Conservation (phyloP, 495 filamentous ascomycete genomes). For the Tetracladium marchalianum region DNA sequence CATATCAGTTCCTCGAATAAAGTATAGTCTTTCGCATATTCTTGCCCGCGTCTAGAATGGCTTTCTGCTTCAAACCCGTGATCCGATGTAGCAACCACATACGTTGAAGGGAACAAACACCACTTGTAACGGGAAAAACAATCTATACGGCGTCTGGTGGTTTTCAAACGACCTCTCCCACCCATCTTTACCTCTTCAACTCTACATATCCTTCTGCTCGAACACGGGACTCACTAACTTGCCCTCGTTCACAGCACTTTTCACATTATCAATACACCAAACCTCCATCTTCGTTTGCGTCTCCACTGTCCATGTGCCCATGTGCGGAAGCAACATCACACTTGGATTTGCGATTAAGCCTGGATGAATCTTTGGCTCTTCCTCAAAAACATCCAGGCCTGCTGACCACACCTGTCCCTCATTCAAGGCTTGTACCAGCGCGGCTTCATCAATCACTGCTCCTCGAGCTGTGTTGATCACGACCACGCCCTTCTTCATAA, state of each 20-base stretch:
- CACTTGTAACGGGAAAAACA: no score
- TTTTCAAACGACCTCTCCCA: not conserved
- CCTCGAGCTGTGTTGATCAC: slow-evolving; percentile 79
- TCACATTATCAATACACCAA: slow-evolving; percentile 59
- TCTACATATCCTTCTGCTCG: slow-evolving; percentile 44
- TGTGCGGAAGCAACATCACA: slow-evolving; percentile 70
- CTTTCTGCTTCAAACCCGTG: no score
- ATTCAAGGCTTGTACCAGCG: slow-evolving; percentile 59
- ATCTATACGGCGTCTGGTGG: not conserved
- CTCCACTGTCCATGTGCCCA: slow-evolving; percentile 57
- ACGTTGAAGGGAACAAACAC: no score
- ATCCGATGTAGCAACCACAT: no score
- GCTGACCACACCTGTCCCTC: slow-evolving; percentile 55
- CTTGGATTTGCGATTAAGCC: slow-evolving; percentile 59
- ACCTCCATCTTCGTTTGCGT: slow-evolving; percentile 72
- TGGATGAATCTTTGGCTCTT: slow-evolving; percentile 63
- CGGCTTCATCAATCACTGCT: slow-evolving; percentile 67
- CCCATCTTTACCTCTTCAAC: not conserved
- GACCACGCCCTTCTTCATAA: slow-evolving; percentile 71
- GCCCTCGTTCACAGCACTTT: slow-evolving; percentile 51
- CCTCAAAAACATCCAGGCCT: slow-evolving; percentile 76
- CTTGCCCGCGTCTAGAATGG: no score
- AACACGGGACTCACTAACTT: slow-evolving; percentile 58
- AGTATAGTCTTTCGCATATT: no score
- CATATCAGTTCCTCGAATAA: no score